These are phyloP conservation scores for Postia placenta DNA, from an alignment of 768 basidiomycete species.

Conservation along the genomic window DNA sequence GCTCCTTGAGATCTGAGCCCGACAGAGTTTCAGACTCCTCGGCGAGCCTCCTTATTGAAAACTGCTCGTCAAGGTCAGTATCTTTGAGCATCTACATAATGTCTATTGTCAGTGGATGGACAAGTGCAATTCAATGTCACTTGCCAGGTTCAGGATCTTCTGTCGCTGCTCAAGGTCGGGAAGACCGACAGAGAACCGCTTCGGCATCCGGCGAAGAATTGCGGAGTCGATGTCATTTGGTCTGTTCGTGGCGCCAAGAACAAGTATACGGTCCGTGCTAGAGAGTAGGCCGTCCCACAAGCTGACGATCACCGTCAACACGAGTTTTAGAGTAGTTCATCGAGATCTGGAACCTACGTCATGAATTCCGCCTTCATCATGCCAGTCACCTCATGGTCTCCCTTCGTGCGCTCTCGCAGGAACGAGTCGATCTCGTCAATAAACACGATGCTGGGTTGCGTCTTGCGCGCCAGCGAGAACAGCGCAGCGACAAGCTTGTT, in stretches of 20 bases:
- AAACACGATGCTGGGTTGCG: conserved; percentile 95
- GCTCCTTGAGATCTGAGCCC: conserved; percentile 87
- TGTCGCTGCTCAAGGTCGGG: conserved; percentile 74
- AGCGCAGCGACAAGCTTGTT: conserved; percentile 95
- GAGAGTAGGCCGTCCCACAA: conserved; percentile 95
- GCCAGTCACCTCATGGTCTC: conserved; percentile 95
- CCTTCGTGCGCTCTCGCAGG: conserved; percentile 76
- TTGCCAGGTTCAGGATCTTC: conserved; percentile 78
- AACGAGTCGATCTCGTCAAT: conserved; percentile 99
- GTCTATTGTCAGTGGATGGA: neutral
- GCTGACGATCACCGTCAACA: conserved; percentile 30
- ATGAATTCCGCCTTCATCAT: conserved; percentile 99
- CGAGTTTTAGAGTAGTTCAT: conserved; percentile 1
- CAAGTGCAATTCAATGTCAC: conserved; percentile 13
- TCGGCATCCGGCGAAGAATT: conserved; percentile 95
- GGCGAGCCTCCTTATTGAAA: conserved; percentile 62
- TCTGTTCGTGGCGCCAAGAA: conserved; percentile 93
- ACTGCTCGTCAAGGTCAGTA: conserved; percentile 56
- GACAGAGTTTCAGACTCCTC: conserved; percentile 67
- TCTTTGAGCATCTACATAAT: conserved; percentile 84
- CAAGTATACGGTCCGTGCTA: conserved; percentile 73
- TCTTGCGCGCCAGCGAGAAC: conserved; percentile 90
- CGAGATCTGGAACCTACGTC: conserved; percentile 51
- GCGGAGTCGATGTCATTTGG: conserved; percentile 88
- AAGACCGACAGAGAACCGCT: conserved; percentile 82